These are phyloP conservation scores for Schizothecium vesticola DNA, from an alignment of 495 filamentous ascomycete genomes.

Conservation along the genomic window DNA sequence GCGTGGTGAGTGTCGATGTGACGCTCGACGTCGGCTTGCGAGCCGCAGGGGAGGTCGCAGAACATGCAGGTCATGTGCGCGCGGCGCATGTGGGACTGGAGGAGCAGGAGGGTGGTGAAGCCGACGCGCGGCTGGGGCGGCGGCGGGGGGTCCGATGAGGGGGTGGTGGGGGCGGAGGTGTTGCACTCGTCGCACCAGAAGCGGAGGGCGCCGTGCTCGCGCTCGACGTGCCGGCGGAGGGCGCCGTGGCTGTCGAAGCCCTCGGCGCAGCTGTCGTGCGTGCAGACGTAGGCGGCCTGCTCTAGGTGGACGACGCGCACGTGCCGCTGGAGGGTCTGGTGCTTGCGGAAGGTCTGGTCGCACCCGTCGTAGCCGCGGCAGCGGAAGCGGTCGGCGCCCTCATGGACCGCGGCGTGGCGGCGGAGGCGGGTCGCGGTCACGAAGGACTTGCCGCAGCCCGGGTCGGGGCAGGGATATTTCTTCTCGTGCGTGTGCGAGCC, in stretches of 20 bases:
- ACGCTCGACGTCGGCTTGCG: conserved; percentile 54
- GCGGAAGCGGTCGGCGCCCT: conserved; percentile 60
- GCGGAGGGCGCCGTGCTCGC: conserved; percentile 60
- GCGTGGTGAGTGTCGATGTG: conserved; percentile 66
- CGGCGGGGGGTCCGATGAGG: conserved; percentile 5
- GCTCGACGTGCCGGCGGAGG: conserved; percentile 63
- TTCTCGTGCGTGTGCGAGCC: conserved; percentile 69
- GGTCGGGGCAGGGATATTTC: conserved; percentile 62
- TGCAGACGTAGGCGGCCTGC: conserved; percentile 62
- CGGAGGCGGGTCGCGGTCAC: conserved; percentile 66
- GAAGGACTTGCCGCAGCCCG: conserved; percentile 75
- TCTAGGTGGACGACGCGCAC: conserved; percentile 67
- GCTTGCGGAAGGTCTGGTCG: conserved; percentile 76
- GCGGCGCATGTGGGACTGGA: conserved; percentile 65
- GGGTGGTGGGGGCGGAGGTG: neutral
- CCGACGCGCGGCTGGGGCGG: conserved; percentile 35
- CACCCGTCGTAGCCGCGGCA: conserved; percentile 75
- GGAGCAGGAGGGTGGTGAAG: conserved; percentile 64
- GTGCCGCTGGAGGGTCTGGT: conserved; percentile 79
- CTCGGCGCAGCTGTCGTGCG: conserved; percentile 57
- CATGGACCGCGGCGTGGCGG: conserved; percentile 61
- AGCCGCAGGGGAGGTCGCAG: conserved; percentile 60
- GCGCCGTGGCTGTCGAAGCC: conserved; percentile 66
- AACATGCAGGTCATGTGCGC: conserved; percentile 69
- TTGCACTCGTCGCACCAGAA: conserved; percentile 70